A percentile compares a stretch with the other conserved stretches of the same genome.
Evolutionary conservation across 345 rosid genomes (phyloP).

Genomic region (Hirschfeldia incana): DNA sequence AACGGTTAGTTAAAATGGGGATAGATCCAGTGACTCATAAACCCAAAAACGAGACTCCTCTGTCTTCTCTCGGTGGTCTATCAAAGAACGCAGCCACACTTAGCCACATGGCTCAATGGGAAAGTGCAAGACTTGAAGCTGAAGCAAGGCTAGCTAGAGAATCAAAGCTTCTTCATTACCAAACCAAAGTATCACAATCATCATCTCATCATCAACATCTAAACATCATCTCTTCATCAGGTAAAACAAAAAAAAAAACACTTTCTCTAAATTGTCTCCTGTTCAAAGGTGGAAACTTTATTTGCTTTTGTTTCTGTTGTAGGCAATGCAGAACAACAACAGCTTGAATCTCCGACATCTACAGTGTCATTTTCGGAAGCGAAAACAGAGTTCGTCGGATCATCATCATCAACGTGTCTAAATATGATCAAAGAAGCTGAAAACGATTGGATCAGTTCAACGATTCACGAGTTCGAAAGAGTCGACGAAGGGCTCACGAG

Average conservation of each 20-base stretch:
- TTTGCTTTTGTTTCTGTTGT: neutral
- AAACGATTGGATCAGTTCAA: slow-evolving; percentile 54
- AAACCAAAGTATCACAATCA: slow-evolving; percentile 5
- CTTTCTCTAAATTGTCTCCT: too few species aligned
- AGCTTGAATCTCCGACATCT: slow-evolving; percentile 78
- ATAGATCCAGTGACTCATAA: slow-evolving; percentile 88
- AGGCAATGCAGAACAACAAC: slow-evolving; percentile 22
- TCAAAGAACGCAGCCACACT: slow-evolving; percentile 70
- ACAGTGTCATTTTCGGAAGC: slow-evolving; percentile 70
- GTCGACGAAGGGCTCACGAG: slow-evolving; percentile 78
- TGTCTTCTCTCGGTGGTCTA: slow-evolving; percentile 41
- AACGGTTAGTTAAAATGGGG: slow-evolving; percentile 69
- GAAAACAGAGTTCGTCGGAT: slow-evolving; percentile 58
- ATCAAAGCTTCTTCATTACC: slow-evolving; percentile 63
- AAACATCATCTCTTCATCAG: slow-evolving; percentile 7
- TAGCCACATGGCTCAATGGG: slow-evolving; percentile 97
- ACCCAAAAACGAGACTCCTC: slow-evolving; percentile 60
- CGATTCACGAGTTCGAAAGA: slow-evolving; percentile 30
- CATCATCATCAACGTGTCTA: slow-evolving; percentile 23
- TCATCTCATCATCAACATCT: neutral
- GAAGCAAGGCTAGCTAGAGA: slow-evolving; percentile 83
- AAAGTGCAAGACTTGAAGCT: slow-evolving; percentile 91
- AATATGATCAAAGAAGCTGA: slow-evolving; percentile 59
- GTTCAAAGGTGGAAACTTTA: neutral
- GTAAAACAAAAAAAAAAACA: neutral